Conservation (phyloP, 2,329 filamentous ascomycete species). For the Juglanconis sp. region DNA sequence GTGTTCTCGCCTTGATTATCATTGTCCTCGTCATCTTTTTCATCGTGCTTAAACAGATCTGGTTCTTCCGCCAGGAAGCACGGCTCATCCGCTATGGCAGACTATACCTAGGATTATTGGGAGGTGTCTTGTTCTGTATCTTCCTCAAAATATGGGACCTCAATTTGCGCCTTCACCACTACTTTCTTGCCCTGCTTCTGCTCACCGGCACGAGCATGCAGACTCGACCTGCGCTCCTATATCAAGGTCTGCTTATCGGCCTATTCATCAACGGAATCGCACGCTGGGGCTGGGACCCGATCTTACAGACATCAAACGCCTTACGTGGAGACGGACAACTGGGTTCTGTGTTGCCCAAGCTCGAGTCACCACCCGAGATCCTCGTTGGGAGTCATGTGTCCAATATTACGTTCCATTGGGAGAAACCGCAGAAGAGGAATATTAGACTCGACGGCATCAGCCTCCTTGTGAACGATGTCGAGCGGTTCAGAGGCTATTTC, state of each 20-base stretch:
- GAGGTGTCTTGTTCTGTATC: constrained; percentile 67
- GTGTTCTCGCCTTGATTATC: constrained; percentile 74
- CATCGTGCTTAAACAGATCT: constrained; percentile 74
- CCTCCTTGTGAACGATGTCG: constrained; percentile 81
- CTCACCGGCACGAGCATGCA: constrained; percentile 87
- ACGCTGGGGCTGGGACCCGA: constrained; percentile 86
- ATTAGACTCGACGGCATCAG: constrained; percentile 67
- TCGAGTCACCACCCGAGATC: constrained; percentile 45
- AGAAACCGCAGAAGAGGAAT: constrained; percentile 40
- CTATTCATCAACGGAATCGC: constrained; percentile 93
- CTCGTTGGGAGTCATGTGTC: constrained; percentile 48
- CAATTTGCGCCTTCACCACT: constrained; percentile 88
- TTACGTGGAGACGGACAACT: constrained; percentile 67
- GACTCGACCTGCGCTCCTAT: constrained; percentile 77
- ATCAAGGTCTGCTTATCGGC: constrained; percentile 85
- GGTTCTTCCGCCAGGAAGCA: constrained; percentile 81
- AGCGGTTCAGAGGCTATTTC: constrained; percentile 72
- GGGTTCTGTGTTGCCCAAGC: constrained; percentile 58
- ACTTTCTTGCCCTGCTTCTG: constrained; percentile 82
- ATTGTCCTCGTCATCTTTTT: constrained; percentile 68
- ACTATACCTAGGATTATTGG: constrained; percentile 69
- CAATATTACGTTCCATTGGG: constrained; percentile 63
- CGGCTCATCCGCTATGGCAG: constrained; percentile 74
- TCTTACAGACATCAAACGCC: constrained; percentile 76
- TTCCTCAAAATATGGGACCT: constrained; percentile 63